Evolutionary conservation across 2,329 filamentous ascomycete species (phyloP).

Genomic region (Botrytis sinoallii): DNA sequence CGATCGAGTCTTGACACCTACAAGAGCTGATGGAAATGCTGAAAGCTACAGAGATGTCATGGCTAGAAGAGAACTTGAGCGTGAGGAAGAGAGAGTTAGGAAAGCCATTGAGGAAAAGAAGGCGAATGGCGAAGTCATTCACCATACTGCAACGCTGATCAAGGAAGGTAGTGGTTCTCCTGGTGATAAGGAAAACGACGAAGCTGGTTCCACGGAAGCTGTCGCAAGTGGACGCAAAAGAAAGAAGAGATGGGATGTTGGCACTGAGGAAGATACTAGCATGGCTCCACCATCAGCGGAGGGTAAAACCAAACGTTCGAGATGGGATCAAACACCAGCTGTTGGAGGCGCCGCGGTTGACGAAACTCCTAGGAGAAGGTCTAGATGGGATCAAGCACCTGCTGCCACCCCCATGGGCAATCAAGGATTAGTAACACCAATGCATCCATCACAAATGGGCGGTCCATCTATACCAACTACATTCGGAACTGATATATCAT

Average conservation of each 20-base stretch:
- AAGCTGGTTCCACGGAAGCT: constrained; percentile 64
- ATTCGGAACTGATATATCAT: constrained; percentile 79
- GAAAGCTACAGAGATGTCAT: constrained; percentile 87
- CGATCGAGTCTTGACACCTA: constrained; percentile 81
- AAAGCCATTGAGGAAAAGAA: constrained; percentile 72
- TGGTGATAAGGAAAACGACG: constrained; percentile 67
- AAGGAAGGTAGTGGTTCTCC: constrained; percentile 53
- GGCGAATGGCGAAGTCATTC: constrained; percentile 54
- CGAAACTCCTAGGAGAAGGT: constrained; percentile 69
- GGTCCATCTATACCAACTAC: constrained; percentile 51
- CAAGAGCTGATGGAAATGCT: constrained; percentile 77
- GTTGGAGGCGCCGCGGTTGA: constrained; percentile 49
- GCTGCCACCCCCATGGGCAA: constrained; percentile 72
- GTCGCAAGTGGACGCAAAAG: constrained; percentile 68
- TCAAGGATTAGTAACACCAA: constrained; percentile 72
- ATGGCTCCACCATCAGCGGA: constrained; percentile 48
- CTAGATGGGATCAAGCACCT: constrained; percentile 89
- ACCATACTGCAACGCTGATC: constrained; percentile 69
- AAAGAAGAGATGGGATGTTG: constrained; percentile 93
- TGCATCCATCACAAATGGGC: constrained; percentile 65
- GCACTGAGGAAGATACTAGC: constrained; percentile 54
- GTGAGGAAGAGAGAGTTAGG: constrained; percentile 85
- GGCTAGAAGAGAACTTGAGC: constrained; percentile 84
- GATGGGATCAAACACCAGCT: constrained; percentile 82
- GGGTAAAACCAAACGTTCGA: constrained; percentile 63